phyloP scores from a whole-genome alignment of 176 grass and related monocot genomes.

The Ensete glaucum region DNA sequence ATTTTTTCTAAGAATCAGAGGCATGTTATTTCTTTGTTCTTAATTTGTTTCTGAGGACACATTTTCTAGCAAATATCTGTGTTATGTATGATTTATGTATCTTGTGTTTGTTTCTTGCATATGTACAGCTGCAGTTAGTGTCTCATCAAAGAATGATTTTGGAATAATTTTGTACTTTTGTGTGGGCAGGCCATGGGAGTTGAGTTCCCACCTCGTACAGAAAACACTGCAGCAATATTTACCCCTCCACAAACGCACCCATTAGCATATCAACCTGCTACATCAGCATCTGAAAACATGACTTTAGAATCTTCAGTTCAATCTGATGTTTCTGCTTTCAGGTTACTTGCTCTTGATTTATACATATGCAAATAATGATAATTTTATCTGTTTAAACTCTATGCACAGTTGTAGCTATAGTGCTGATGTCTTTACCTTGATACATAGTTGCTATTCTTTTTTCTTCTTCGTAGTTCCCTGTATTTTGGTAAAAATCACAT shows the following conservation, averaged over 20 bases:
- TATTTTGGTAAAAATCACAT: neutral
- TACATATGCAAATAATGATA: neutral
- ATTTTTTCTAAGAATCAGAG: no score
- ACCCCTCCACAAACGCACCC: slow-evolving; percentile 87
- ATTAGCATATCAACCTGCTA: slow-evolving; percentile 40
- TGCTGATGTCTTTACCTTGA: no score
- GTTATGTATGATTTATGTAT: no score
- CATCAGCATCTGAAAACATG: slow-evolving; percentile 61
- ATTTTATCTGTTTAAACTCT: neutral
- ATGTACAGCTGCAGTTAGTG: no score
- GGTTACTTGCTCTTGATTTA: neutral
- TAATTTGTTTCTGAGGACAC: no score
- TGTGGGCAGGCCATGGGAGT: slow-evolving; percentile 67
- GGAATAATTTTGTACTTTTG: neutral
- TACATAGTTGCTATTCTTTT: no score
- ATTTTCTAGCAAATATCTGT: no score
- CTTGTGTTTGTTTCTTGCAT: no score
- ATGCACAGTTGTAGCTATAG: neutral
- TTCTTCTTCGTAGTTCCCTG: no score
- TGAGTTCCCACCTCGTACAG: slow-evolving; percentile 79
- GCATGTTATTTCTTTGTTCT: no score
- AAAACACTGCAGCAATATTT: slow-evolving; percentile 65
- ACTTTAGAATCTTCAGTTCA: slow-evolving; percentile 83
- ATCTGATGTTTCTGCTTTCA: slow-evolving; percentile 29
- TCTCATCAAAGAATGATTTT: neutral